phyloP scores from a whole-genome alignment of 2,329 filamentous ascomycete genomes.

The Calonectria hawksworthii region DNA sequence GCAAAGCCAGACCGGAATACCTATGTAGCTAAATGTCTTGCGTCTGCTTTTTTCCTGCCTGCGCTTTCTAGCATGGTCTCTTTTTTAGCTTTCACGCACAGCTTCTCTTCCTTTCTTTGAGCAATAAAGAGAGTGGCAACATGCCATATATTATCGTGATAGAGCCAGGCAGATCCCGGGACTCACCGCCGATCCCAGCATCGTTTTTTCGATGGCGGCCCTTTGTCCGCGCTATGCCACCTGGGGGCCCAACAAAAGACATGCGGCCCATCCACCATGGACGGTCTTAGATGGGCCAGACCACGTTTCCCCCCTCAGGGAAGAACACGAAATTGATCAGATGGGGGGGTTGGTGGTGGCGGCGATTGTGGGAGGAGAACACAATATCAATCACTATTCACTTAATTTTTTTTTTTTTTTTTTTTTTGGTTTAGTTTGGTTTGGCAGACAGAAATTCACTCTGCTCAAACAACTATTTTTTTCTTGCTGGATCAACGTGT shows the following conservation, averaged over 20 bases:
- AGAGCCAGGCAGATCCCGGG: neutral
- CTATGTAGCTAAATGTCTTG: slow-evolving; percentile 9
- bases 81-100: neutral
- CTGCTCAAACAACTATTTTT: neutral
- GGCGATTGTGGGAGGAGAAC: neutral
- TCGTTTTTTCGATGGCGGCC: slow-evolving; percentile 30
- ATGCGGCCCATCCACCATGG: slow-evolving; percentile 35
- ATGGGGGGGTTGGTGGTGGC: neutral
- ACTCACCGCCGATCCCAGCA: slow-evolving; percentile 38
- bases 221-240: slow-evolving; percentile 31
- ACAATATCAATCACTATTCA: neutral
- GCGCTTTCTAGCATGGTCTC: neutral
- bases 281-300: slow-evolving; percentile 28
- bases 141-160: slow-evolving; percentile 13
- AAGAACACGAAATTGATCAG: neutral
- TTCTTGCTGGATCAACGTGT: too few species aligned
- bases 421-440: neutral
- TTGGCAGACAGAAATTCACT: neutral
- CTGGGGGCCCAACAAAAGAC: slow-evolving; percentile 32
- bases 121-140: slow-evolving; percentile 14
- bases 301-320: slow-evolving; percentile 14
- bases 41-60: neutral
- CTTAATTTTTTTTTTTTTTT: neutral
- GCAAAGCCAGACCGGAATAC: neutral
- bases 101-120: neutral